These are phyloP conservation scores for Fusarium sp. DNA, from an alignment of 2,329 filamentous ascomycete genomes.

Conservation along the genomic window DNA sequence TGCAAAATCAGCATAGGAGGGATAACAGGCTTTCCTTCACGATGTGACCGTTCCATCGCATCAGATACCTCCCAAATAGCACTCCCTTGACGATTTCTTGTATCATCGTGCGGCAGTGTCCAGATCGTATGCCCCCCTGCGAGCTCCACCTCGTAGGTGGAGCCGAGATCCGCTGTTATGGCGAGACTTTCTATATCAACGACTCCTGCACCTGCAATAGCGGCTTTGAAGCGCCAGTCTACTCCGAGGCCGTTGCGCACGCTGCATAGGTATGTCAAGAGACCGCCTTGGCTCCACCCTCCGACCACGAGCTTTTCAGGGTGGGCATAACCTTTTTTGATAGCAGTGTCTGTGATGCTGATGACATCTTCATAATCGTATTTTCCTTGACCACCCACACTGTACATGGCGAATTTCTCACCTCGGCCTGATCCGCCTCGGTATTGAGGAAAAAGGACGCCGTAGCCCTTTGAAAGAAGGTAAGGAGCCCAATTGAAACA, in stretches of 20 bases:
- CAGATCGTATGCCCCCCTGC: conserved; percentile 11
- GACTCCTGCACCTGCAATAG: conserved; percentile 53
- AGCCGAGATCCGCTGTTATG: conserved; percentile 45
- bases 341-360: conserved; percentile 49
- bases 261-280: conserved; percentile 52
- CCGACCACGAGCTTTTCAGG: conserved; percentile 49
- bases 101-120: conserved; percentile 20
- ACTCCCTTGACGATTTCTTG: conserved; percentile 24
- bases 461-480: conserved; percentile 52
- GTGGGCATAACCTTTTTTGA: conserved; percentile 50
- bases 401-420: conserved; percentile 49
- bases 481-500: conserved; percentile 46
- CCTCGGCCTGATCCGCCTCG: conserved; percentile 52
- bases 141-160: conserved; percentile 28
- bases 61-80: conserved; percentile 24
- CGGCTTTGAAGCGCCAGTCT: conserved; percentile 52
- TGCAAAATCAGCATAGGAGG: conserved; percentile 34
- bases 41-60: conserved; percentile 10
- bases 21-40: neutral
- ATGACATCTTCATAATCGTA: conserved; percentile 54
- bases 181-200: conserved; percentile 52
- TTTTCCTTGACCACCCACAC: conserved; percentile 47
- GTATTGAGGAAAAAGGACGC: conserved; percentile 54
- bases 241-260: conserved; percentile 49
- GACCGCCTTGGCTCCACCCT: conserved; percentile 55